phyloP scores from a whole-genome alignment of 331 rosid genomes.

The Pyracantha coccinea region DNA sequence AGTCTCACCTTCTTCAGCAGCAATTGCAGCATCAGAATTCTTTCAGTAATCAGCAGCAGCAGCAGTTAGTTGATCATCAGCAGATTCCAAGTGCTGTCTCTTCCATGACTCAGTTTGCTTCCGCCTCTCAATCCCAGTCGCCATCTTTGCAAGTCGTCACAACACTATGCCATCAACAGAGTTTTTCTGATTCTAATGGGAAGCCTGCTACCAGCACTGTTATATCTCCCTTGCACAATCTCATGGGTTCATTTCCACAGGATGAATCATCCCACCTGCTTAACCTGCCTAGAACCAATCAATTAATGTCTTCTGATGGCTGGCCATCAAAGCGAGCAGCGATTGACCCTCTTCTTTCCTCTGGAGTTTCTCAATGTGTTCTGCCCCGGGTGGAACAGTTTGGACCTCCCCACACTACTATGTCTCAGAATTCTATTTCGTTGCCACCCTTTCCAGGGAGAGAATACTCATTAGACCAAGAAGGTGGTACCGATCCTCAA shows the following conservation, averaged over 20 bases:
- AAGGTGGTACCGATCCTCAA: slow-evolving; percentile 70
- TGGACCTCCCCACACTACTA: slow-evolving; percentile 43
- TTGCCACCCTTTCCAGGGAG: slow-evolving; percentile 97
- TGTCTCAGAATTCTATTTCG: slow-evolving; percentile 49
- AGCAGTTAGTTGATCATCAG: slow-evolving; percentile 52
- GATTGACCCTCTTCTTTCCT: slow-evolving; percentile 69
- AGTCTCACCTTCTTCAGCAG: slow-evolving; percentile 42
- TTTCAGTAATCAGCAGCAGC: slow-evolving; percentile 27
- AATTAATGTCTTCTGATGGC: slow-evolving; percentile 44
- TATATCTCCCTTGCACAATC: slow-evolving; percentile 71
- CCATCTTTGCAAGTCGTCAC: slow-evolving; percentile 53
- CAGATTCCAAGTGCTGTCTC: slow-evolving; percentile 51
- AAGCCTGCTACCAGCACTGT: slow-evolving; percentile 42
- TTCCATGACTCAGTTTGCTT: slow-evolving; percentile 65
- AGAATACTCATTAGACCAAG: slow-evolving; percentile 76
- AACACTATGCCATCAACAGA: slow-evolving; percentile 67
- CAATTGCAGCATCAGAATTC: slow-evolving; percentile 42
- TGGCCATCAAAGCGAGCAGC: slow-evolving; percentile 89
- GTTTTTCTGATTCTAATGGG: slow-evolving; percentile 69
- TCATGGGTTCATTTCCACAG: slow-evolving; percentile 66
- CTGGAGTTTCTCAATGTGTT: slow-evolving; percentile 59
- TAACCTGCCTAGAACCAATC: slow-evolving; percentile 40
- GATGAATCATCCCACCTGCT: slow-evolving; percentile 71
- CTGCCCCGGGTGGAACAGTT: slow-evolving; percentile 70
- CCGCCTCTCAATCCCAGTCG: slow-evolving; percentile 57